Percentiles rank a stretch among this genome's conserved stretches.
Evolutionary conservation across 2,329 filamentous ascomycete species (phyloP).

Genomic region (Neonectria coccinea): DNA sequence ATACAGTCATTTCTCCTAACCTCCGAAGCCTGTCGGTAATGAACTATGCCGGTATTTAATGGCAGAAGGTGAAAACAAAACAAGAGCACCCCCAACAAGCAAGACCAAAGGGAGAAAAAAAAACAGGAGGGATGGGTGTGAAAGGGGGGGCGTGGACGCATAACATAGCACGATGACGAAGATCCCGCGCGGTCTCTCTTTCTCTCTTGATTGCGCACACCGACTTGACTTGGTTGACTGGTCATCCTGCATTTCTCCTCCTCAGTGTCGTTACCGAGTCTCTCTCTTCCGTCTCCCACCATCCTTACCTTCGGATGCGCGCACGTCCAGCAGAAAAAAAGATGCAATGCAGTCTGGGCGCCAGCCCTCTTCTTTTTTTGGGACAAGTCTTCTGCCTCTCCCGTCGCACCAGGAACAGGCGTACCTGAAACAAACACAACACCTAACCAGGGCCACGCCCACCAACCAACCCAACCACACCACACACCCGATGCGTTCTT

Average conservation of each 20-base stretch:
- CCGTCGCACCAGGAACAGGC: constrained; percentile 27
- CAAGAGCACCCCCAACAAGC: not conserved
- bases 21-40: constrained; percentile 20
- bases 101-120: not conserved
- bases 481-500: constrained; percentile 6
- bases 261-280: constrained; percentile 6
- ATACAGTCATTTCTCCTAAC: constrained; percentile 23
- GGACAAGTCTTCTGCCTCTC: constrained; percentile 20
- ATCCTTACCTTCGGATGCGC: constrained; percentile 17
- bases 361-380: constrained; percentile 21
- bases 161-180: not conserved
- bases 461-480: constrained; percentile 10
- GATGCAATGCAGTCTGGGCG: not conserved
- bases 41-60: not conserved
- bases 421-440: constrained; percentile 30
- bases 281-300: constrained; percentile 14
- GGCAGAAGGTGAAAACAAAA: not conserved
- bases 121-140: not conserved
- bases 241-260: constrained; percentile 11
- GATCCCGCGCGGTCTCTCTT: not conserved
- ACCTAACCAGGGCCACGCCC: constrained; percentile 17
- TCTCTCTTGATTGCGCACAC: constrained; percentile 8
- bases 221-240: constrained; percentile 14
- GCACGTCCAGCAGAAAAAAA: not conserved
- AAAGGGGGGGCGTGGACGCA: constrained; percentile 14